A percentile compares a stretch with the other conserved stretches of the same genome.
Evolutionary conservation across 2,329 filamentous ascomycete species (phyloP).

Genomic region (Ceratocystis cacaofunesta): DNA sequence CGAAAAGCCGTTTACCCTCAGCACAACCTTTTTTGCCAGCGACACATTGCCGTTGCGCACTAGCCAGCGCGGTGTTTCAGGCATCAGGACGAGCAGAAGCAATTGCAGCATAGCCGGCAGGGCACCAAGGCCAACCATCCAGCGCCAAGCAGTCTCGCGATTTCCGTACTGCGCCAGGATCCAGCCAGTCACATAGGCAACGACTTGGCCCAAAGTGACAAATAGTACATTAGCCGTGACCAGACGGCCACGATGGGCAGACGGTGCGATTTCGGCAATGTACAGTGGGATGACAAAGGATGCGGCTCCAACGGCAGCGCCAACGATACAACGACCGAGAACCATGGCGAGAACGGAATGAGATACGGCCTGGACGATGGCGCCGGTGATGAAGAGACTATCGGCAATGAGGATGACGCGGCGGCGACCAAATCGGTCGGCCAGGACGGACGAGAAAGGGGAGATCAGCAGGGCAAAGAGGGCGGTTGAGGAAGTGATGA

Average conservation of each 20-base stretch:
- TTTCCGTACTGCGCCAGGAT: conserved; percentile 43
- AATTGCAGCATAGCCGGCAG: conserved; percentile 61
- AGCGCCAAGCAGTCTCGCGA: conserved; percentile 56
- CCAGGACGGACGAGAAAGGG: conserved; percentile 48
- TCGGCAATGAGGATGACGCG: conserved; percentile 50
- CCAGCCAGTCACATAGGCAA: conserved; percentile 79
- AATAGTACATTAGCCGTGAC: conserved; percentile 73
- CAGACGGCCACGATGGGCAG: conserved; percentile 58
- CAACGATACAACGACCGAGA: conserved; percentile 51
- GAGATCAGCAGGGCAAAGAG: conserved; percentile 50
- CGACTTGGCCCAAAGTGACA: conserved; percentile 75
- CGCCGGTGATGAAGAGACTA: conserved; percentile 52
- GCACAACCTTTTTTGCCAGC: conserved; percentile 52
- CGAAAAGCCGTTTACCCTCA: conserved; percentile 34
- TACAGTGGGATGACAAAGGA: conserved; percentile 78
- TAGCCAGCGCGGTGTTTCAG: conserved; percentile 81
- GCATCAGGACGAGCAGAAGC: conserved; percentile 54
- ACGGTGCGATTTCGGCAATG: conserved; percentile 72
- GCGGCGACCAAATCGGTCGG: conserved; percentile 46
- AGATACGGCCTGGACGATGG: conserved; percentile 47
- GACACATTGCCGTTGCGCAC: conserved; percentile 49
- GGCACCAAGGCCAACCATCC: conserved; percentile 80
- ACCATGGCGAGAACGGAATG: conserved; percentile 49
- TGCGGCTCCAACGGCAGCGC: conserved; percentile 57
- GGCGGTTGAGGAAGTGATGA: conserved; percentile 55